Conservation (phyloP, 1,284 basidiomycete genomes). For the Fereydounia khargensis region DNA sequence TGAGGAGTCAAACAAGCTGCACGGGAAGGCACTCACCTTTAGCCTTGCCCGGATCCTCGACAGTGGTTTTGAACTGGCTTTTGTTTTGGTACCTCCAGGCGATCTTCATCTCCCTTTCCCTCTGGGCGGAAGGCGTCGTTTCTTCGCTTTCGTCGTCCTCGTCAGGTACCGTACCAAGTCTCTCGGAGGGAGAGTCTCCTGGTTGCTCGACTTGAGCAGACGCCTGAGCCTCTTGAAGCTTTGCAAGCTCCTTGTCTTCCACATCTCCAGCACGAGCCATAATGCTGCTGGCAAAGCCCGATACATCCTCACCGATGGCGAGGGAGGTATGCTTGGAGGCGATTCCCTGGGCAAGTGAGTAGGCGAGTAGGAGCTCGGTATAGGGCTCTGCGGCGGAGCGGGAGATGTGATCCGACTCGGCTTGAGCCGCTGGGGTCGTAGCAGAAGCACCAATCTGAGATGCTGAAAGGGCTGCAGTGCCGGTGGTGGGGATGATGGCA, state of each 20-base stretch:
- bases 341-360: conserved; percentile 83
- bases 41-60: conserved; percentile 55
- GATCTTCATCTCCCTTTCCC: conserved; percentile 37
- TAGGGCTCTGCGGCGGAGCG: conserved; percentile 64
- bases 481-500: conserved; percentile 63
- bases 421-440: conserved; percentile 67
- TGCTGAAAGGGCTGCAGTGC: conserved; percentile 30
- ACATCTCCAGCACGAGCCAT: conserved; percentile 40
- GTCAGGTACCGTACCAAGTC: conserved; percentile 13
- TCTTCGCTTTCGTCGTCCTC: conserved; percentile 8
- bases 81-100: conserved; percentile 94
- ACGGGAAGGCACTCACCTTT: neutral
- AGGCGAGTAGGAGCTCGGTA: conserved; percentile 79
- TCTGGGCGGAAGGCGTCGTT: conserved; percentile 1
- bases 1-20: neutral
- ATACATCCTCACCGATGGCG: conserved; percentile 64
- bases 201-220: neutral
- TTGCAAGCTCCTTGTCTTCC: conserved; percentile 14
- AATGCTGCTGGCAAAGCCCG: conserved; percentile 54
- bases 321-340: conserved; percentile 69
- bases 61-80: conserved; percentile 85
- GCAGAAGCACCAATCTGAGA: conserved; percentile 62
- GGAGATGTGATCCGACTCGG: conserved; percentile 23
- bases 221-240: conserved; percentile 2
- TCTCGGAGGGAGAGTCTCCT: conserved; percentile 9